Conservation (phyloP, 2,329 filamentous ascomycete species). For the Niveomyces coronatus region DNA sequence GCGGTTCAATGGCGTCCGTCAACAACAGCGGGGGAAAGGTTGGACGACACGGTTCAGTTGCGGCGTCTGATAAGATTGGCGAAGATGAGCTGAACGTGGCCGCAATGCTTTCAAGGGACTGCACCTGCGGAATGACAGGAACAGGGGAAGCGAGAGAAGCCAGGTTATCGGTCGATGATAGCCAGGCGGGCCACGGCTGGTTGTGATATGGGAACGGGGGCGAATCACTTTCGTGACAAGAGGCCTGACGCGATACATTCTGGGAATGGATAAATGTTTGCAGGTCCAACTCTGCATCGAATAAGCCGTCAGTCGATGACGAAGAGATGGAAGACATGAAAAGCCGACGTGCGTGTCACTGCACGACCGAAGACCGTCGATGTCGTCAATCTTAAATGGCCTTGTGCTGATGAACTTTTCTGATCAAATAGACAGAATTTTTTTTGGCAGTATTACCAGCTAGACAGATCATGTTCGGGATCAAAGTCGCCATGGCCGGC, state of each 20-base stretch:
- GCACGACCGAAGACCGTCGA: no score
- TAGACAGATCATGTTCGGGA: no score
- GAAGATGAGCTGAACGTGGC: neutral
- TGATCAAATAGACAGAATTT: no score
- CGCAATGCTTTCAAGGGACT: slow-evolving; percentile 2
- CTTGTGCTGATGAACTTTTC: no score
- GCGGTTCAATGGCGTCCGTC: neutral
- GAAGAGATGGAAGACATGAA: slow-evolving; percentile 3
- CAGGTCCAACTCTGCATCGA: neutral
- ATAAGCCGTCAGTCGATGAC: no score
- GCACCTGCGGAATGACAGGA: neutral
- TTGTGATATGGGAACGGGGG: neutral
- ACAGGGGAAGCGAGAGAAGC: neutral
- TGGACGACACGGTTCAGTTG: neutral
- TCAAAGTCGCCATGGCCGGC: no score
- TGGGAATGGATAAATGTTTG: neutral
- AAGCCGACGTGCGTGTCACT: no score
- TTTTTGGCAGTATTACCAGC: no score
- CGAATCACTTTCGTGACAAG: slow-evolving; percentile 2
- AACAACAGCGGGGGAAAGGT: neutral
- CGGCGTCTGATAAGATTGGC: neutral
- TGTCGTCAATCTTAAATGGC: no score
- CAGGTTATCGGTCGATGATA: neutral
- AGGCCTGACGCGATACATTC: slow-evolving; percentile 4
- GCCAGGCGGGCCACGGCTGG: neutral